Base-by-base conservation (phyloP, 108 stramenopile species). In the Cyclotella atomus region DNA sequence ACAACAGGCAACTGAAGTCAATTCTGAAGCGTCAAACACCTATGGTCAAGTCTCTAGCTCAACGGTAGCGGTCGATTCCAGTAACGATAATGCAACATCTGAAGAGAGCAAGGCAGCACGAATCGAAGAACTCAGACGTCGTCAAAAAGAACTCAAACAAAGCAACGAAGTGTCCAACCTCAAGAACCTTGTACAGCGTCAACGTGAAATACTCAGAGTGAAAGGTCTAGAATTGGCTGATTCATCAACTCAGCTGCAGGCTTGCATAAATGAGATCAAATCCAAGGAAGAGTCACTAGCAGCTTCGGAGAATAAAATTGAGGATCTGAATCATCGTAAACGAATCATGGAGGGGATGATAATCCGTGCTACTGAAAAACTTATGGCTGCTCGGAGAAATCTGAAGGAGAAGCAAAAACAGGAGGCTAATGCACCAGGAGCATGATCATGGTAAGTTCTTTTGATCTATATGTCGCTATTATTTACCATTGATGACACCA, bases 261-360 rank as follows among this genome's bases (percentile, higher is more conserved):
- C 59, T 38, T 66, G 69, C 59, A 17, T 60, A 4, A 53, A 66
- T 45, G 70, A 70, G 8, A 75, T 82, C 45, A 71, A 52, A 57
- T 75, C 57, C 7, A 82, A 82, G 65, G 70, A 82, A 46, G 34
- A 50, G 10, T 25, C 64, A n/a, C 57, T 75, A 17, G 70, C 61
- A 0, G 52, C 15, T 35, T 82, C 81, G 19, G 74, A 75, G 44
- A 41, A 70, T 28, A 65, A 41, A 54, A 49, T 75, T 4, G 63
- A 75, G 24, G 81, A 75, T 20, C 66, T 82, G 81, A 59, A 82
- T 4, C 73, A 75, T 45, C 62, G 81, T 2, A 82, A 82, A 47
- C 38, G 73, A 3, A 75, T 75, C 7, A 65, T 71, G 45, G 73
- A 82, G 45, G 73, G 79, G 33, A 81, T 81, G 72, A 59, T 73